Conservation (phyloP, 108 stramenopile species). For the Nitzschia putrida region DNA sequence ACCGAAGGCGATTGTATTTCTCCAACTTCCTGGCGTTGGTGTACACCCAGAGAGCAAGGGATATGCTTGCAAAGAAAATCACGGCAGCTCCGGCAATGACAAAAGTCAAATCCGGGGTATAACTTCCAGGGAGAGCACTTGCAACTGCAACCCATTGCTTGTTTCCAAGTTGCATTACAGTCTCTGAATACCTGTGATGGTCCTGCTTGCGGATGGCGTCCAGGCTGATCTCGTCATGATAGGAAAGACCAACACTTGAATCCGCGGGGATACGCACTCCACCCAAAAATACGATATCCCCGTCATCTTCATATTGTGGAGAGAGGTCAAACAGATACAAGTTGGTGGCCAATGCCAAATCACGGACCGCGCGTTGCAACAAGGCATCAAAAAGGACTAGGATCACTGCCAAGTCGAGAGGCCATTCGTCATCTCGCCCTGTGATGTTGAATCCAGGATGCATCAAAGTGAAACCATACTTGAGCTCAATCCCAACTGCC, state of each 20-base stretch:
- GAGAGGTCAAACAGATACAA: conserved; percentile 9
- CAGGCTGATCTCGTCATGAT: background rate
- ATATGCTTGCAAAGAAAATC: conserved; percentile 23
- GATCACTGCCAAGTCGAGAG: conserved; percentile 8
- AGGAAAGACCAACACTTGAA: background rate
- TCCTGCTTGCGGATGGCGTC: background rate
- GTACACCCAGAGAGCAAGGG: conserved; percentile 29
- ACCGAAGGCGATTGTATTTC: conserved; percentile 24
- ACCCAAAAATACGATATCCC: conserved; percentile 7
- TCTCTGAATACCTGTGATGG: background rate
- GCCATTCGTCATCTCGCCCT: conserved; percentile 5
- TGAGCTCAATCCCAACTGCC: background rate
- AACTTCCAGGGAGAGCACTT: conserved; percentile 12
- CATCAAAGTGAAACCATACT: conserved; percentile 3
- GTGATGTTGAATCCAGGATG: conserved; percentile 16
- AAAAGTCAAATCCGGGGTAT: conserved; percentile 15
- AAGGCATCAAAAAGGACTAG: background rate
- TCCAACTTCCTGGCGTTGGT: conserved; percentile 2
- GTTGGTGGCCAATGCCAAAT: background rate
- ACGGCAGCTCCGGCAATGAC: conserved; percentile 31
- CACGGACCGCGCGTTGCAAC: background rate
- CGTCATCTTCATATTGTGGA: background rate
- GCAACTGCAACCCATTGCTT: conserved; percentile 15
- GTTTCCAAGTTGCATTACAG: conserved; percentile 5
- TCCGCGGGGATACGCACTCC: conserved; percentile 7